phyloP scores from a whole-genome alignment of 192 early-diverging fungal species.

The Spizellomyces punctatus region DNA sequence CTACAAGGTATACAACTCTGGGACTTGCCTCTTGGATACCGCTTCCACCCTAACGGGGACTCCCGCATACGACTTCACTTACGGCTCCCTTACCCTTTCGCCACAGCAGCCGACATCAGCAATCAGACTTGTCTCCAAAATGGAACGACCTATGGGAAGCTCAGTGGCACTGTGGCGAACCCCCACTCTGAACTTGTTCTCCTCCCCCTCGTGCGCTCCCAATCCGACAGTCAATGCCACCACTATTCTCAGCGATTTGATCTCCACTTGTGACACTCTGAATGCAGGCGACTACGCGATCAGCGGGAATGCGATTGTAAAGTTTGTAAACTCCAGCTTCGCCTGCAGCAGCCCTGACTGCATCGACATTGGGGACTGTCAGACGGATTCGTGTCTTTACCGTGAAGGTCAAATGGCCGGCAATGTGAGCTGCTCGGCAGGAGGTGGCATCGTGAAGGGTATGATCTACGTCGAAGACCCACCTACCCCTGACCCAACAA shows the following conservation, averaged over 20 bases:
- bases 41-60: neutral
- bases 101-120: constrained; percentile 4
- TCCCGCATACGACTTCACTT: neutral
- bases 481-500: neutral
- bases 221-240: constrained; percentile 9
- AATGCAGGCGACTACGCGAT: constrained; percentile 9
- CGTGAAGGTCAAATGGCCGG: constrained; percentile 4
- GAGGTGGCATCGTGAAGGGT: constrained; percentile 5
- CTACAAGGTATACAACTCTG: constrained; percentile 1
- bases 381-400: constrained; percentile 11
- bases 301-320: neutral
- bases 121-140: neutral
- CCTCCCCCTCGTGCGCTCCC: constrained; percentile 2
- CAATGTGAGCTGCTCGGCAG: constrained; percentile 7
- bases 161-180: neutral
- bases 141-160: neutral
- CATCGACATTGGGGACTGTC: constrained; percentile 8
- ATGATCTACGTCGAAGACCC: constrained; percentile 4
- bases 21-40: neutral
- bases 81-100: neutral
- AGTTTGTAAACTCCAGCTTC: constrained; percentile 4
- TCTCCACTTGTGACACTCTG: neutral
- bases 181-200: constrained; percentile 2
- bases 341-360: neutral
- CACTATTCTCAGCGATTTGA: constrained; percentile 2